Evolutionary conservation across 495 filamentous ascomycete genomes (phyloP).

Genomic region (Penicillium tannophilum): DNA sequence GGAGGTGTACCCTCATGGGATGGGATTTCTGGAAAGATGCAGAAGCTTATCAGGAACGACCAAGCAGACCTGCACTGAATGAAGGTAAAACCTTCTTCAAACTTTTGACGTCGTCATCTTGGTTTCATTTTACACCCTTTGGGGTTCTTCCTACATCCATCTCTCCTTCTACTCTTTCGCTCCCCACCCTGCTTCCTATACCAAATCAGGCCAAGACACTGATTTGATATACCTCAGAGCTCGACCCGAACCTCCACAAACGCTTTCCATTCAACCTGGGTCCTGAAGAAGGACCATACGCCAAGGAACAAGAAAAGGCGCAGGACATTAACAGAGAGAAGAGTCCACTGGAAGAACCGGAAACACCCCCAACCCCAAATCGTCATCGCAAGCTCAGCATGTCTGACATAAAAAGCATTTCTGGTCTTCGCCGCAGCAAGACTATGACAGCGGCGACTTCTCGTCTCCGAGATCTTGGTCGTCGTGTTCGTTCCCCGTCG

Average conservation of each 20-base stretch:
- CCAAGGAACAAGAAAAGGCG: not conserved
- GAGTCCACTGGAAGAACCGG: not conserved
- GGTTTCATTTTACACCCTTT: not conserved
- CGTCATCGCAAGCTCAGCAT: slow-evolving; percentile 31
- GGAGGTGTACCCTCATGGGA: slow-evolving; percentile 34
- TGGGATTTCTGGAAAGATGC: slow-evolving; percentile 35
- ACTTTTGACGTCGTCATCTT: not conserved
- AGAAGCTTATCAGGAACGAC: slow-evolving; percentile 12
- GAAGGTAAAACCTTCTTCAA: slow-evolving; percentile 3
- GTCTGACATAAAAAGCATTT: slow-evolving; percentile 11
- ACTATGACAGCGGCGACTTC: slow-evolving; percentile 5
- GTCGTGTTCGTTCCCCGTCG: slow-evolving; percentile 14
- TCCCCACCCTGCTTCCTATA: not conserved
- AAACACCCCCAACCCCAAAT: slow-evolving; percentile 1
- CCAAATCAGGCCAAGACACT: not conserved
- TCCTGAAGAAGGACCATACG: slow-evolving; percentile 14
- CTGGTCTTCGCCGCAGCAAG: slow-evolving; percentile 9
- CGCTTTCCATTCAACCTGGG: slow-evolving; percentile 37
- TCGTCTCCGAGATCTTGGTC: slow-evolving; percentile 15
- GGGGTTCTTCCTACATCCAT: not conserved
- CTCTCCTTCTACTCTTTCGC: not conserved
- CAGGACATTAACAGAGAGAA: not conserved
- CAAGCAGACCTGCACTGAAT: not conserved
- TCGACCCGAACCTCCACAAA: slow-evolving; percentile 23
- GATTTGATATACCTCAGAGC: not conserved